Percentiles rank a stretch among this genome's conserved stretches.
Conservation (phyloP, 176 grass and related monocot species). For the Eragrostis nindensis region DNA sequence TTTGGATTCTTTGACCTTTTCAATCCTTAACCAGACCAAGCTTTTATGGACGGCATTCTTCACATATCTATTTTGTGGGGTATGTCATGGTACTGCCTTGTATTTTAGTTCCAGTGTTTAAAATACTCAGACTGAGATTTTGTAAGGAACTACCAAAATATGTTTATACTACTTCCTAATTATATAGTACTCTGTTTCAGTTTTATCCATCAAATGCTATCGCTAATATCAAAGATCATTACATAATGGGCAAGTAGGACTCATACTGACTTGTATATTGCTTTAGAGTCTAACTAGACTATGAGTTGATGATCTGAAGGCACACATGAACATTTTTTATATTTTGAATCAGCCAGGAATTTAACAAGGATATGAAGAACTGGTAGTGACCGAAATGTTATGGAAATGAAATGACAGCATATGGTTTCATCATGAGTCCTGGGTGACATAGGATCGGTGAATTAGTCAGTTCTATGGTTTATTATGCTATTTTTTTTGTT, state of each 20-base stretch:
- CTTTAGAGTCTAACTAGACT: conserved; percentile 14
- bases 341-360: conserved; percentile 19
- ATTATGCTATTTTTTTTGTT: not conserved
- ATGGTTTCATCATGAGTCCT: conserved; percentile 22
- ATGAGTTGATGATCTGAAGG: conserved; percentile 10
- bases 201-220: not conserved
- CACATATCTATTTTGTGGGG: conserved; percentile 91
- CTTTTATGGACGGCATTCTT: conserved; percentile 94
- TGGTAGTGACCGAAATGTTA: not conserved
- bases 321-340: not conserved
- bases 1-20: conserved; percentile 96
- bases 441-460: not conserved
- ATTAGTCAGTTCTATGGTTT: not conserved
- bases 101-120: conserved; percentile 31
- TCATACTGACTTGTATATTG: not conserved
- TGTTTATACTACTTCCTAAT: conserved; percentile 33
- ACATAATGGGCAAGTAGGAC: conserved; percentile 4
- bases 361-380: conserved; percentile 18
- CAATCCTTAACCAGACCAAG: conserved; percentile 99
- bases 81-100: conserved; percentile 39
- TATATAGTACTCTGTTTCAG: conserved; percentile 19
- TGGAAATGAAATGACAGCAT: conserved; percentile 26
- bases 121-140: conserved; percentile 19
- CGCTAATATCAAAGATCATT: too few species aligned
- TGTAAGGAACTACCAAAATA: not conserved